Percentiles rank a stretch among this genome's conserved stretches.
Conservation (phyloP, 2,329 filamentous ascomycete genomes). For the Colletotrichum tanaceti region DNA sequence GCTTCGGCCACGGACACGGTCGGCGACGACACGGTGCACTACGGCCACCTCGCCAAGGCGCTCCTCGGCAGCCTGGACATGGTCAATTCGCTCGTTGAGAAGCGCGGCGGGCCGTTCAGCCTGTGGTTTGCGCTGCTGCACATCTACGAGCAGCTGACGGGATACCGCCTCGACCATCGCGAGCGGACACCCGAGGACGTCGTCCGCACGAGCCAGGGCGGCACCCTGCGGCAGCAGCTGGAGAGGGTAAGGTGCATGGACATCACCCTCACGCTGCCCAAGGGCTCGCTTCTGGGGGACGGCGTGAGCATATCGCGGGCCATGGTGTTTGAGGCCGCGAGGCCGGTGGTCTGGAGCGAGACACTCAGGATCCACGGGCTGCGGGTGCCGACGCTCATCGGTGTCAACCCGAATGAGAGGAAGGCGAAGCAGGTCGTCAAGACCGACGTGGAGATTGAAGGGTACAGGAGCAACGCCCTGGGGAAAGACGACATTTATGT, state of each 20-base stretch:
- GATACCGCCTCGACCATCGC: constrained; percentile 40
- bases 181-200: constrained; percentile 26
- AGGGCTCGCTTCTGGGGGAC: constrained; percentile 74
- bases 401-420: constrained; percentile 79
- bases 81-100: constrained; percentile 18
- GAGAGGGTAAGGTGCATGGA: constrained; percentile 58
- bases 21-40: constrained; percentile 78
- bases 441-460: constrained; percentile 71
- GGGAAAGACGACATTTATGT: constrained; percentile 62
- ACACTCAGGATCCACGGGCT: constrained; percentile 66
- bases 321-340: constrained; percentile 26
- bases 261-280: constrained; percentile 70
- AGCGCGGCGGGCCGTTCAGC: constrained; percentile 1
- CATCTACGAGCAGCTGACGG: constrained; percentile 51
- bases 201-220: constrained; percentile 14
- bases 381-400: constrained; percentile 74
- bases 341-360: constrained; percentile 41
- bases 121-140: constrained; percentile 47
- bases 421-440: constrained; percentile 73
- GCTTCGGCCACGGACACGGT: constrained; percentile 71
- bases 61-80: constrained; percentile 62
- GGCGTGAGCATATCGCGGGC: constrained; percentile 62
- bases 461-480: constrained; percentile 46
- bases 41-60: constrained; percentile 76
- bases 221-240: constrained; percentile 43